Evolutionary conservation across 768 basidiomycete species (phyloP).

Genomic region (Leccinum uliginosum): DNA sequence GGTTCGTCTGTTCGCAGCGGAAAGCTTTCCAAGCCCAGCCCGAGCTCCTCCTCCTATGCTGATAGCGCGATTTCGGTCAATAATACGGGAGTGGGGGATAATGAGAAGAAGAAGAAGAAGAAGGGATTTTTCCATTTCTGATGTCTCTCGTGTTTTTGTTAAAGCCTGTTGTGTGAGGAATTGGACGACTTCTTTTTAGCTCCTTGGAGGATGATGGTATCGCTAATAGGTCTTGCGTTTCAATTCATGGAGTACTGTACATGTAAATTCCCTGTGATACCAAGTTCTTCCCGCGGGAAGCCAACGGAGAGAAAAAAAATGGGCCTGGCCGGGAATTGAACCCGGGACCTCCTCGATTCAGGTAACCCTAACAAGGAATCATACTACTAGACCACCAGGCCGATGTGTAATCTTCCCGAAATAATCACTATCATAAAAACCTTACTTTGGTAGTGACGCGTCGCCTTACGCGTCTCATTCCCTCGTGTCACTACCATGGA

Average conservation of each 20-base stretch:
- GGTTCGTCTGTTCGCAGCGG: slow-evolving; percentile 14
- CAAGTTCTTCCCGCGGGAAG: no score
- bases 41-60: slow-evolving; percentile 49
- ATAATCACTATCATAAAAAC: neutral
- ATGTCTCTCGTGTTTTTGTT: neutral
- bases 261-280: no score
- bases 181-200: neutral
- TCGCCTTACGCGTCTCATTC: slow-evolving; percentile 15
- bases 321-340: slow-evolving; percentile 57
- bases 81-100: slow-evolving; percentile 37
- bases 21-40: slow-evolving; percentile 33
- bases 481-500: slow-evolving; percentile 22
- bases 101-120: slow-evolving; percentile 77
- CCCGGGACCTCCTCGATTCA: slow-evolving; percentile 55
- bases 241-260: neutral
- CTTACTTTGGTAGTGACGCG: slow-evolving; percentile 23
- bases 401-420: neutral
- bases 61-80: slow-evolving; percentile 47
- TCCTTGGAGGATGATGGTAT: slow-evolving; percentile 1
- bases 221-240: slow-evolving; percentile 7
- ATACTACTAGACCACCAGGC: slow-evolving; percentile 54
- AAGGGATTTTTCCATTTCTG: slow-evolving; percentile 66
- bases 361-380: slow-evolving; percentile 47
- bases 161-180: neutral
- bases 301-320: neutral